Base-by-base conservation (phyloP, 257 asterid genomes). In the Nicotiana knightiana region DNA sequence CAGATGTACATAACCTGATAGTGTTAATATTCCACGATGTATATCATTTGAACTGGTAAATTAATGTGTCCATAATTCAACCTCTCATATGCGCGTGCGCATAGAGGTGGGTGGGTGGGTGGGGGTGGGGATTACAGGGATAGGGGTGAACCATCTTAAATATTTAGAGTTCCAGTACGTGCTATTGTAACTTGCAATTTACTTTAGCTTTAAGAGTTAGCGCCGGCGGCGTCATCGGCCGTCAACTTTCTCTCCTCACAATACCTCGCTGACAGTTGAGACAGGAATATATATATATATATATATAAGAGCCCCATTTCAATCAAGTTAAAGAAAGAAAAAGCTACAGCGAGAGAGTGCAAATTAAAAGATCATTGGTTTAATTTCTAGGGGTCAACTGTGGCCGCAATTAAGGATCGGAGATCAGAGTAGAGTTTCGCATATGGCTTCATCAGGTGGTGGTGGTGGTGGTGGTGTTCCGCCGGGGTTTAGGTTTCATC, bases 401-500 rank as follows among this genome's bases (percentile, higher is more conserved):
- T 11, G 9, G 28, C 4, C 32, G 33, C 28, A 37, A 37, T 67
- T 24, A 37, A 67, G 17, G 12, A 43, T 43, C 51, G 51, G 3
- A 67, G 12, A 43, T 43, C 51, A 12, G 3, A 67, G 76, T 17
- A 18, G 32, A 68, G 33, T n/a, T 39, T 11, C 4, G 24, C 24
- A 87, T 43, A 43, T 87, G 93, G 90, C 86, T 80, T 83, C 97
- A 53, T 89, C 91, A 3, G 85, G 84, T 28, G 91, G 97, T 1
- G 98, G 97, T 2, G 98, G 48, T 1, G 85, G 83, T 28, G 91
- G 97, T 1, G 98, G 97, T 2, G 98, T 95, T 81, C 98, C 98
- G 0, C 98, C 98, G 0, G 98, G 98, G 46, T 93, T 94, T 67
- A 90, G 97, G 83, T 93, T 93, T 86, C 98, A 94, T 83, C 98